These are phyloP conservation scores for Kazachstania sp. DNA, from an alignment of 1,139 yeast genomes.

Conservation along the genomic window DNA sequence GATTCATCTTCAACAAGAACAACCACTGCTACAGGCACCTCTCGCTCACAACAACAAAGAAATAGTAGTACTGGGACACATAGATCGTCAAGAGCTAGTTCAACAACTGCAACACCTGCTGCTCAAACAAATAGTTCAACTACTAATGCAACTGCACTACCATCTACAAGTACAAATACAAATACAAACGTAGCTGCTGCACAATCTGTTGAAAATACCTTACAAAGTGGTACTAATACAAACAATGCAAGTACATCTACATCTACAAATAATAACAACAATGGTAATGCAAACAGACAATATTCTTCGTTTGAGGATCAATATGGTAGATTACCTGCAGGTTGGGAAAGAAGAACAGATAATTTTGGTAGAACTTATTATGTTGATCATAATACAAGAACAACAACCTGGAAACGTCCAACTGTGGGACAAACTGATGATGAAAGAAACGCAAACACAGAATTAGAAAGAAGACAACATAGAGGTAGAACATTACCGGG, in stretches of 20 bases:
- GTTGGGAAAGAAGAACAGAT: constrained; percentile 98
- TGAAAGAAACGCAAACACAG: constrained; percentile 62
- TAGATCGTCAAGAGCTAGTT: constrained; percentile 12
- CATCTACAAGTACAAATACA: constrained; percentile 10
- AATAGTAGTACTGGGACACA: background rate
- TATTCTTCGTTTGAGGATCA: constrained; percentile 95
- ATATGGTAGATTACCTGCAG: constrained; percentile 91
- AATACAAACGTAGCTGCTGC: constrained; percentile 16
- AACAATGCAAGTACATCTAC: no score
- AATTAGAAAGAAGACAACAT: constrained; percentile 84
- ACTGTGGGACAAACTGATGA: constrained; percentile 60
- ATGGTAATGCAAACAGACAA: constrained; percentile 46
- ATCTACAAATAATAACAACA: no score
- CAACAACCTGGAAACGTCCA: constrained; percentile 98
- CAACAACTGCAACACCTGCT: no score
- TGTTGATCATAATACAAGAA: constrained; percentile 94
- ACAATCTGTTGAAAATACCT: constrained; percentile 24
- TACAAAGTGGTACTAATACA: constrained; percentile 8
- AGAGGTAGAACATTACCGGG: constrained; percentile 87
- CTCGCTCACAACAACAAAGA: background rate
- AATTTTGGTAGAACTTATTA: constrained; percentile 95
- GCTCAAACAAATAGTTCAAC: no score
- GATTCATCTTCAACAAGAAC: constrained; percentile 7
- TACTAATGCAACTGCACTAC: no score
- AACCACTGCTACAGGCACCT: no score